Evolutionary conservation across 176 grass and related monocot species (phyloP).

Genomic region (Aegilops speltoides): DNA sequence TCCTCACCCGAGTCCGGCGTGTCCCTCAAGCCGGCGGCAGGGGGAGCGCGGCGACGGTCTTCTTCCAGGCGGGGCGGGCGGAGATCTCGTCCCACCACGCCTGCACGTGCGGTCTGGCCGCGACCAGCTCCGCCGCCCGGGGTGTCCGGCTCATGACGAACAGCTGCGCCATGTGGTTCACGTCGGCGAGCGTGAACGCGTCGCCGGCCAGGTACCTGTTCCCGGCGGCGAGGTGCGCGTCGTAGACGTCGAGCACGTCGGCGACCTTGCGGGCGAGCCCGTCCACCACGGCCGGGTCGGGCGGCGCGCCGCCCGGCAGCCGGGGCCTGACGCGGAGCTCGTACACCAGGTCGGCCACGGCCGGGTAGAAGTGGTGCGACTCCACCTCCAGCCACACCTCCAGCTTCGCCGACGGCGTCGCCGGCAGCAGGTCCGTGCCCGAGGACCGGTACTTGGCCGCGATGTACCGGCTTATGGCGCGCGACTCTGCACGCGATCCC

Average conservation of each 20-base stretch:
- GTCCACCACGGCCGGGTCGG: slow-evolving; percentile 48
- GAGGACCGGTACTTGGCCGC: slow-evolving; percentile 49
- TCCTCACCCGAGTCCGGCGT: not conserved
- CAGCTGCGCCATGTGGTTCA: slow-evolving; percentile 66
- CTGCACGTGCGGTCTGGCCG: slow-evolving; percentile 51
- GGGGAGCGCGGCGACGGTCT: slow-evolving; percentile 46
- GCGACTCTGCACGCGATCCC: slow-evolving; percentile 47
- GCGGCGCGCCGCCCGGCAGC: slow-evolving; percentile 17
- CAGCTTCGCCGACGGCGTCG: slow-evolving; percentile 25
- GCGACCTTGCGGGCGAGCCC: slow-evolving; percentile 38
- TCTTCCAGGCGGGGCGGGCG: slow-evolving; percentile 52
- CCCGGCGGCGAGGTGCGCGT: slow-evolving; percentile 40
- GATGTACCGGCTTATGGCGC: slow-evolving; percentile 64
- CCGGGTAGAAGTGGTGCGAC: slow-evolving; percentile 58
- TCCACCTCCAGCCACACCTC: slow-evolving; percentile 86
- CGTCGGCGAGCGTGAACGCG: slow-evolving; percentile 64
- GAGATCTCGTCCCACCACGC: slow-evolving; percentile 83
- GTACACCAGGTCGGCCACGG: slow-evolving; percentile 38
- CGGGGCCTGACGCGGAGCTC: slow-evolving; percentile 53
- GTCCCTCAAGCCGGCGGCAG: not conserved
- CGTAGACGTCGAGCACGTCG: slow-evolving; percentile 77
- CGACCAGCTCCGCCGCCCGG: slow-evolving; percentile 47
- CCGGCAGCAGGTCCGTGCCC: slow-evolving; percentile 41
- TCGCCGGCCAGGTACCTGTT: slow-evolving; percentile 77
- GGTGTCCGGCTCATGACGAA: slow-evolving; percentile 31